Conservation (phyloP, 1,284 basidiomycete species). For the Meripilus lineatus region DNA sequence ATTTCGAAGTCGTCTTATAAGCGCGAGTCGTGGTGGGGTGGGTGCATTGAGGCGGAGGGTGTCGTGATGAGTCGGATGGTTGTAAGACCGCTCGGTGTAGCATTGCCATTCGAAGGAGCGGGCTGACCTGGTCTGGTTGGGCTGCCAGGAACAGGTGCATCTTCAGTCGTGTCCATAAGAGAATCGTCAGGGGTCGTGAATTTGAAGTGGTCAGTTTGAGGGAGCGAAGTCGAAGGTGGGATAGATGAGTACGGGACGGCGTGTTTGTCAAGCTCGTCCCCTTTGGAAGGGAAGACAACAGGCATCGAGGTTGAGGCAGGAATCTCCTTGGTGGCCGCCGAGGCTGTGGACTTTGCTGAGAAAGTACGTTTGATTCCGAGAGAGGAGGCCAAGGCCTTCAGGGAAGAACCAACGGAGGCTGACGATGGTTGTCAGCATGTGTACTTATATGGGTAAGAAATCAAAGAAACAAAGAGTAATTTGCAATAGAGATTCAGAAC, state of each 20-base stretch:
- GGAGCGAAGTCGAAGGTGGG: slow-evolving; percentile 37
- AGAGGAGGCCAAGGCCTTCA: slow-evolving; percentile 65
- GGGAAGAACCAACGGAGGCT: slow-evolving; percentile 59
- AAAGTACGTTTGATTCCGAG: slow-evolving; percentile 56
- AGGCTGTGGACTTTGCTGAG: slow-evolving; percentile 28
- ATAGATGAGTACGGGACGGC: slow-evolving; percentile 51
- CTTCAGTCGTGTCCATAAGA: slow-evolving; percentile 19
- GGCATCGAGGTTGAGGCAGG: slow-evolving; percentile 20
- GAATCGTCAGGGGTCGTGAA: slow-evolving; percentile 34
- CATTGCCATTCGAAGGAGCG: slow-evolving; percentile 51
- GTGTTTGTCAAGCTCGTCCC: slow-evolving; percentile 40
- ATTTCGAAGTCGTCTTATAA: no score
- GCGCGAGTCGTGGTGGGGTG: slow-evolving; percentile 20
- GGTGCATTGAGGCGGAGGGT: slow-evolving; percentile 18
- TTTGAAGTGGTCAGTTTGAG: slow-evolving; percentile 45
- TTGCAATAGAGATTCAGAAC: no score
- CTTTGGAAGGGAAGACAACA: not conserved
- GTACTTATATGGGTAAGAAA: no score
- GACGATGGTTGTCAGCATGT: no score
- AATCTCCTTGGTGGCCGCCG: slow-evolving; percentile 12
- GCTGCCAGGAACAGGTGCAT: slow-evolving; percentile 52
- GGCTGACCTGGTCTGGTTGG: slow-evolving; percentile 49
- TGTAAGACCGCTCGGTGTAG: slow-evolving; percentile 40
- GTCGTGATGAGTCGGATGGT: slow-evolving; percentile 57
- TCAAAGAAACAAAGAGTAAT: no score